Evolutionary conservation across 495 filamentous ascomycete genomes (phyloP), one percentile per base, ranked within the genome.

Genomic region (Glarea lozoyensis): DNA sequence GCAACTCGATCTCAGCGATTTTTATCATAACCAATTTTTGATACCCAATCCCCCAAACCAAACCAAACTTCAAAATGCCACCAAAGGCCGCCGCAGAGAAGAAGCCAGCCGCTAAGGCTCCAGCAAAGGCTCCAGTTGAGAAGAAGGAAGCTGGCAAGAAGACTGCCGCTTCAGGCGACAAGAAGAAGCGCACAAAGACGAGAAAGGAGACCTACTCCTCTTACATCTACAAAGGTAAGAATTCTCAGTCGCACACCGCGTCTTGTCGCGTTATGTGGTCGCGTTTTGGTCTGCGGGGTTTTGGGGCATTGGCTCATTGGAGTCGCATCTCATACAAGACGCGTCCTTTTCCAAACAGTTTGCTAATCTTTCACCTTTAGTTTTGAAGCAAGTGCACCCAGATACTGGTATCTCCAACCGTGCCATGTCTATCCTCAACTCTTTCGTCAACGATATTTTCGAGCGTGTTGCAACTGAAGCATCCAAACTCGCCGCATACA

Each of bases 121-220:
- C 92, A 31, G 90, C 87, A 62, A 87, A 86, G 68, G 81, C 83
- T 17, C 81, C 85, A 31, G 70, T 69, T 60, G 89, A 96, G 81
- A 96, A 97, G 84, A 95, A 97, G 82, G 90, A 96, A 66, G 93
- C 89, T 43, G 89, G 90, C 73, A 98, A 98, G 86, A 98, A 96
- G 82, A 95, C 92, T 31, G 87, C 92, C 27, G 78, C 88, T 29
- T 73, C 86, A 60, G 92, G 90, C 48, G 92, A 97, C 47, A 97
- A 98, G 88, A 98, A 97, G 86, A 98, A 98, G 88, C 87, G 93
- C 58, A 94, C 87, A 78, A 98, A 98, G 90, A 84, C 92, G 56
- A 82, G 92, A 69, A 96, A 96, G 85, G 92, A 98, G 80, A 98
- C 92, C 41, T 98, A 98, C 75, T 94, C 86, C 54, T 92, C 84